A percentile compares a stretch with the other conserved stretches of the same genome.
These are phyloP conservation scores for Talaromyces sp. DNA, from an alignment of 2,329 filamentous ascomycete genomes.

Conservation along the genomic window DNA sequence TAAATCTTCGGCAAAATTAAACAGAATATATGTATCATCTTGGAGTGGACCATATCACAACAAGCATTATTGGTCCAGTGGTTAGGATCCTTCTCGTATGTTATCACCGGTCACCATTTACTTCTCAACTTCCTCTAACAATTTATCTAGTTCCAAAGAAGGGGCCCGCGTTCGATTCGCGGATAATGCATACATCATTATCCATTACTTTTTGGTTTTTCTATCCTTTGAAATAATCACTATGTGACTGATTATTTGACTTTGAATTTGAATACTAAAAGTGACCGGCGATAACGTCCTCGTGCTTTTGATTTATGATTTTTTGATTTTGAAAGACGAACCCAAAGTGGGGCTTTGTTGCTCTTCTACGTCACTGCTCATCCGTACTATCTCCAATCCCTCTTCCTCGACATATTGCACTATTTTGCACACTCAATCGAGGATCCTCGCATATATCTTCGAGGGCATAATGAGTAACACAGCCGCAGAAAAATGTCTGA, in stretches of 20 bases:
- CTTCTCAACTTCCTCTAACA: too few relatives aligned
- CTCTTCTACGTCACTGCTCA: constrained; percentile 1
- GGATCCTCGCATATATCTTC: background rate
- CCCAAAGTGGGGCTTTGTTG: constrained; percentile 2
- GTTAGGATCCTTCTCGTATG: background rate
- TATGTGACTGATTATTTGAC: background rate
- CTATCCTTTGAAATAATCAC: too few relatives aligned
- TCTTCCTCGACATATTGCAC: background rate
- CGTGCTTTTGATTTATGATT: too few relatives aligned
- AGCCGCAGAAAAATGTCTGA: constrained; percentile 43
- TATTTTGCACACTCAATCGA: background rate
- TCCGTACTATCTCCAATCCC: background rate
- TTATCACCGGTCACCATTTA: too few relatives aligned
- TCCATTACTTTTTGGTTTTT: too few relatives aligned
- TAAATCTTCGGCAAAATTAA: too few relatives aligned
- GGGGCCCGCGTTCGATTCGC: background rate
- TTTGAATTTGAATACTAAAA: background rate
- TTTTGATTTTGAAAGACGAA: background rate
- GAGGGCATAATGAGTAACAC: background rate
- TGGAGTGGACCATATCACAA: too few relatives aligned
- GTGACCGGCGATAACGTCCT: background rate
- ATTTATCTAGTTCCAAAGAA: background rate
- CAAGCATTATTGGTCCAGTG: background rate
- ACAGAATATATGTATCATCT: too few relatives aligned
- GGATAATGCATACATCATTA: background rate